A percentile compares a stretch with the other conserved stretches of the same genome.
These are phyloP conservation scores for Bjerkandera adusta DNA, from an alignment of 1,284 basidiomycete genomes.

Conservation along the genomic window DNA sequence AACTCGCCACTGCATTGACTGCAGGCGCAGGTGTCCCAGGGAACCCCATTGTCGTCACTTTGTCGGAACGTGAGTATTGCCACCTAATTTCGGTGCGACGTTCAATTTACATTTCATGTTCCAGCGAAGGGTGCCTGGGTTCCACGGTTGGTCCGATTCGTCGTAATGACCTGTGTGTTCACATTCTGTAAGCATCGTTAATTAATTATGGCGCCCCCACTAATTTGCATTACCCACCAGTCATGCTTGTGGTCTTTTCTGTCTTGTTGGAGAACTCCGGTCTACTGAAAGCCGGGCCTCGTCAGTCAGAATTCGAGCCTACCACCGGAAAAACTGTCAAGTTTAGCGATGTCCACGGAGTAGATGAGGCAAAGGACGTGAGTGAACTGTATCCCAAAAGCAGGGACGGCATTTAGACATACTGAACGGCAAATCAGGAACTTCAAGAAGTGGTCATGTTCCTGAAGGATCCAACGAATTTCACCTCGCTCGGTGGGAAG, in stretches of 20 bases:
- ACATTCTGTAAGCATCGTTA: constrained; percentile 26
- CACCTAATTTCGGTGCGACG: neutral
- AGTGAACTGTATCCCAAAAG: constrained; percentile 18
- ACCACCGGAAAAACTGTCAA: constrained; percentile 77
- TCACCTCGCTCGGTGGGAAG: constrained; percentile 87
- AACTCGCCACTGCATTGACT: constrained; percentile 39
- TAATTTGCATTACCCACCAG: constrained; percentile 32
- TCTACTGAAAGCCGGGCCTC: constrained; percentile 83
- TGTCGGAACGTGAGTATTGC: constrained; percentile 68
- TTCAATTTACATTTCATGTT: neutral
- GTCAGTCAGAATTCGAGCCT: constrained; percentile 75
- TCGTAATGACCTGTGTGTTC: constrained; percentile 35
- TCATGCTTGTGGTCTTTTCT: constrained; percentile 80
- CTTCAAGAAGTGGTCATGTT: constrained; percentile 92
- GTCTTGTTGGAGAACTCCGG: constrained; percentile 92
- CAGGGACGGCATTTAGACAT: too few species aligned
- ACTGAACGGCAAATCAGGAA: constrained; percentile 60
- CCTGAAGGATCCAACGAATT: constrained; percentile 86
- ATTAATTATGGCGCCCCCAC: neutral
- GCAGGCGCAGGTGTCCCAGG: constrained; percentile 42
- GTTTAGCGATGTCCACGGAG: constrained; percentile 92
- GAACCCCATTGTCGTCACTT: constrained; percentile 74
- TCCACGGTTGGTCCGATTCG: constrained; percentile 60
- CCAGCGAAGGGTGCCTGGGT: constrained; percentile 68
- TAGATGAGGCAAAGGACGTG: constrained; percentile 90